Base-by-base conservation (phyloP, 78 protist genomes). In the Guillardia theta region DNA sequence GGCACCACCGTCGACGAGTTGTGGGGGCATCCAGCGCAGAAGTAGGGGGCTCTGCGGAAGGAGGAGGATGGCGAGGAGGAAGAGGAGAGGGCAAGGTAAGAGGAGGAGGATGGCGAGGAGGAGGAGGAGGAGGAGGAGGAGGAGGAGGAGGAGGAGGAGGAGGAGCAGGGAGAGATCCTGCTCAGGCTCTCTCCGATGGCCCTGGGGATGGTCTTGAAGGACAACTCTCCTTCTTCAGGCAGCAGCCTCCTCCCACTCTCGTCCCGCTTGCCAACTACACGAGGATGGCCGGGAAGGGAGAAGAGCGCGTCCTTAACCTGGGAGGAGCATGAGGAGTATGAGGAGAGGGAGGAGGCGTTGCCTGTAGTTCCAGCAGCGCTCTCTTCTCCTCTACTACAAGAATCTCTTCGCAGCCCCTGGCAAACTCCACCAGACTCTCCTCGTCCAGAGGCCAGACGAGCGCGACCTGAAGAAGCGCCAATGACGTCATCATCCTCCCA, bases 11-110 rank as follows among this genome's bases (percentile, higher is more conserved):
- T 70, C 5, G 36, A 24, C 0, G 50, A 24, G 90, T 78, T 78
- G 90, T 78, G 90, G 53, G 90, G 90, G 48, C 90, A 78, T 36
- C 90, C 90, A 1, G 90, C 90, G 12, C 90, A 78, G 48, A 78
- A 78, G 41, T 70, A 70, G 3, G 83, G 83, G 46, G 4, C 4
- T 2, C 83, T 1, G 15, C 36, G n/a, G 46, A 70, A 3, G 46
- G 83, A 24, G 0, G 22, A 36, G 36, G 70, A 3, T 9, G 6
- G 39, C 70, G 70, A n/a, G n/a, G n/a, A n/a, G n/a, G n/a, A n/a
- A n/a, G n/a, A n/a, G n/a, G n/a, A n/a, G n/a, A n/a, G n/a, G n/a
- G n/a, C n/a, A n/a, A n/a, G n/a, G n/a, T n/a, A n/a, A n/a, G n/a
- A n/a, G n/a, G n/a, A n/a, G n/a, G n/a, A n/a, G n/a, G n/a, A n/a